Evolutionary conservation across 148 eudicot species (phyloP), one percentile per base, ranked within the genome.

Genomic region (Nepenthes gracilis): DNA sequence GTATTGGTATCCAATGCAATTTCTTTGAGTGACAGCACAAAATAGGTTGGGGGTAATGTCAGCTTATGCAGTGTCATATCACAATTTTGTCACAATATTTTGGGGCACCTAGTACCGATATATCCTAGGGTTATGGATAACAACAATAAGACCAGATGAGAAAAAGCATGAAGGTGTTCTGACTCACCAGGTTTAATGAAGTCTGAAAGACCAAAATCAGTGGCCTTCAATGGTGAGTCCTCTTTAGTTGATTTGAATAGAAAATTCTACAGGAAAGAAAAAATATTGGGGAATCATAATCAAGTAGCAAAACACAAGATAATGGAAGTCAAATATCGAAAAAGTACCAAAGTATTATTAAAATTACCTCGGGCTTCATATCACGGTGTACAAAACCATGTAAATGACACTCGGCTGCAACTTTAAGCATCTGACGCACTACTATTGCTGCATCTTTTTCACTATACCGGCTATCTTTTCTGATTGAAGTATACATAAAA

Each of bases 361-460:
- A 58, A 12, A 50, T 58, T 74, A 92, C 97, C 96, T 92, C 97
- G 43, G 97, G 97, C 67, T 92, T 92, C 97, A 92, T 83, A 69
- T 92, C 97, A 59, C 97, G 97, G 70, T 92, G 97, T 54, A 92
- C 97, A 74, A 92, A 69, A 68, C 97, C 97, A 67, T 84, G 90
- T 73, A 92, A 80, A 81, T 92, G 97, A 75, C 97, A 92, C 77
- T 92, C 85, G 11, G 96, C 97, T 71, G 97, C 97, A 70, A 92
- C 97, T 76, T 80, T 92, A 59, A 92, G 87, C 97, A 92, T 92
- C 70, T 92, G 97, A 63, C 97, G 78, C 51, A 92, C 97, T 56
- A 92, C 81, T 49, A 80, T 77, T 58, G 97, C 96, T 12, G 97
- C 96, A 64, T 92, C 97, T 76, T 79, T 88, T 78, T 92, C 97